phyloP scores from a whole-genome alignment of 1,284 basidiomycete genomes.

The Ganoderma sinense region DNA sequence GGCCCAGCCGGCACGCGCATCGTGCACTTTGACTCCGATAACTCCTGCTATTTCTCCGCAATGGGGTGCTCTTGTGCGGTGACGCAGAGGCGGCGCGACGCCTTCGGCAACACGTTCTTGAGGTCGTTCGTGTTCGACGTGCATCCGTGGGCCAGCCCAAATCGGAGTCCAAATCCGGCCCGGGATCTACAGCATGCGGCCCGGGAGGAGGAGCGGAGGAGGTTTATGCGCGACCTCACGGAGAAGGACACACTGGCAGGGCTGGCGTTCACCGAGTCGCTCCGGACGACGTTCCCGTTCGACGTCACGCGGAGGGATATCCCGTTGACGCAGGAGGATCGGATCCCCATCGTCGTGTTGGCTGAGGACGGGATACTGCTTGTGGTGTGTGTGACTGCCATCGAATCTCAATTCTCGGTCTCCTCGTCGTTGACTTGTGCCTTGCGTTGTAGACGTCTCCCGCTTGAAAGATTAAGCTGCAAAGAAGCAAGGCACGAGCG shows the following conservation, averaged over 20 bases:
- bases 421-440: too few species aligned
- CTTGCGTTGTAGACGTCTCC: too few species aligned
- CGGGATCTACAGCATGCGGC: too few species aligned
- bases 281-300: not conserved
- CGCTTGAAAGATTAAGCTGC: too few species aligned
- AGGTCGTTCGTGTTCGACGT: not conserved
- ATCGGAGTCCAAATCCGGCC: too few species aligned
- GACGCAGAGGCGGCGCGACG: not conserved
- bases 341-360: not conserved
- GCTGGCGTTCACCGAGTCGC: not conserved
- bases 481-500: too few species aligned
- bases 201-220: too few species aligned
- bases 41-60: not conserved
- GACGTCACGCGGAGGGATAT: not conserved
- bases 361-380: not conserved
- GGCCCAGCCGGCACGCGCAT: not conserved
- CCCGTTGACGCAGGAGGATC: not conserved
- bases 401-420: too few species aligned
- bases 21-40: not conserved
- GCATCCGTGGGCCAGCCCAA: not conserved
- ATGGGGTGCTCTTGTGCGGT: not conserved
- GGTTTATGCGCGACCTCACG: not conserved
- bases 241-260: not conserved
- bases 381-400: not conserved
- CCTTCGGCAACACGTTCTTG: not conserved